Base-by-base conservation (phyloP, 495 filamentous ascomycete genomes). In the Aspergillus egyptiacus region DNA sequence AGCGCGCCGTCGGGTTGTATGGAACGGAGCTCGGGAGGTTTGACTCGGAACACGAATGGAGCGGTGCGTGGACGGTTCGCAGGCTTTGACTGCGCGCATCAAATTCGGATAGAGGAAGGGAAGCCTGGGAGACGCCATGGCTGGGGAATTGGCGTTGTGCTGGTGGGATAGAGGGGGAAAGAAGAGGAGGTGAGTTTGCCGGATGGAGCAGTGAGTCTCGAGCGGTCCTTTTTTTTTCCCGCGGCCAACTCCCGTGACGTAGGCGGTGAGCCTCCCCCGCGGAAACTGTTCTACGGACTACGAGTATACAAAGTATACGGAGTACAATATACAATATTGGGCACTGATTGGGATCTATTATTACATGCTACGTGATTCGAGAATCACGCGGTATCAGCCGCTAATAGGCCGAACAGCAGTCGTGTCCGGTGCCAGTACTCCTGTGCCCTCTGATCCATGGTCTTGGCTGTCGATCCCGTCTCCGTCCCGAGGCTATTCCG, bases 351-450 rank as follows among this genome's bases (percentile, higher is more conserved):
- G n/a, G n/a, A 15, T 11, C 10, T 15, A 13, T 33, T 40, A 48
- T 36, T 42, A 49, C 46, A 32, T 34, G 27, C n/a, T 30, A n/a
- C 6, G 10, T 7, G 24, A 10, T 20, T 23, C 22, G 15, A 27
- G 31, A 35, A 49, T 47, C 33, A 46, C 17, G 40, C 40, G 8
- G 19, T 14, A n/a, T 46, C 50, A 46, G 32, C 39, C 5, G 62
- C 61, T 50, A 83, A 63, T 18, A 82, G 59, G 4, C 73, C 85
- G 65, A 95, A 93, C 33, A 95, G 58, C 55, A 93, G 67, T 52
- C 79, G 77, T 10, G 88, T 91, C 50, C 82, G 79, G 66, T 84
- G 87, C 82, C 84, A 91, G 61, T 90, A 91, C 47, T 88, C 86
- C 44, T 74, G 69, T 20, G 84, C 79, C 11, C 68, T 57, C 52